Base-by-base conservation (phyloP, 176 grass and related monocot species). In the Aegilops speltoides region DNA sequence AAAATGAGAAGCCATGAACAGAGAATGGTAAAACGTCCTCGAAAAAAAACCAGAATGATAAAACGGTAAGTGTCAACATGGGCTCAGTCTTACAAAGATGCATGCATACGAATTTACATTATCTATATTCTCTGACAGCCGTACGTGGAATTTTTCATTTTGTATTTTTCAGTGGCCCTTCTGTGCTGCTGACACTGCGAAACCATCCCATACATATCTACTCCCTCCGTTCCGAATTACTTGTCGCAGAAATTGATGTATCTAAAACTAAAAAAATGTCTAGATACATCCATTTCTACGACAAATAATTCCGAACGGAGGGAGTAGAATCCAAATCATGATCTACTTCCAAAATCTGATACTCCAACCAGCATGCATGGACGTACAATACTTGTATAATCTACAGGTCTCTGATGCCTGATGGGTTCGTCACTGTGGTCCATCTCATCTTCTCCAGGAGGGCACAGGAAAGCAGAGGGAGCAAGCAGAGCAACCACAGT, bases 381-480 rank as follows among this genome's bases (percentile, higher is more conserved):
- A 52, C 15, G 5, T 52, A 52, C 43, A 5, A 56, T 76, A 76
- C 26, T 54, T 76, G 8, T 20, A 31, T 5, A 84, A 56, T 79
- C 9, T 83, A 37, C 22, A 29, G 40, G 36, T 41, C 45, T 68
- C 25, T 68, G 73, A 61, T 76, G 7, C 26, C 40, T 75, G 72
- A 38, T 71, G 22, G 4, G 41, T 22, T 22, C 81, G 66, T 20
- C 50, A 79, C 23, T 52, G 1, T 52, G 19, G 16, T 61, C 75
- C 10, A 73, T n/a, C 70, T 70, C 52, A 64, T 87, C 46, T 76
- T 82, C 15, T 85, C 32, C 75, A 91, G 85, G 68, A 20, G 60
- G 80, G 82, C 76, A 10, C n/a, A 91, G 23, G 68, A 81, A 76
- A 87, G n/a, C 64, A 34, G 45, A 24, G 13, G 15, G 3, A 59